phyloP scores from a whole-genome alignment of 1,284 basidiomycete species.

The Paramarasmius palmivorus region DNA sequence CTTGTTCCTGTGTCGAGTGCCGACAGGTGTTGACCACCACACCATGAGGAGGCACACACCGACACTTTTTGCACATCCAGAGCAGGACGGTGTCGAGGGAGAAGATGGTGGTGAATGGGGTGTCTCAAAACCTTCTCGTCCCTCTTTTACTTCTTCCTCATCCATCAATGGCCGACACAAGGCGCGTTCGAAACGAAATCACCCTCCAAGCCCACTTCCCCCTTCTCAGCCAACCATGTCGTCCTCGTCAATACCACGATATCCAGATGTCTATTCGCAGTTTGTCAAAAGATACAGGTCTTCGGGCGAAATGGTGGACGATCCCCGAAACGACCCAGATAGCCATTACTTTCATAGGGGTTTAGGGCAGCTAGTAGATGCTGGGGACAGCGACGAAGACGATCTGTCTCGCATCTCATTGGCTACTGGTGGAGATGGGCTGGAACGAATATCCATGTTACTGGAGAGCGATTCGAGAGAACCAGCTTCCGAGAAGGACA shows the following conservation, averaged over 20 bases:
- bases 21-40: not conserved
- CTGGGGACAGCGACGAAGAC: slow-evolving; percentile 78
- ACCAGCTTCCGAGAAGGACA: slow-evolving; percentile 68
- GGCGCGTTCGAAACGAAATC: slow-evolving; percentile 29
- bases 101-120: slow-evolving; percentile 45
- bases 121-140: slow-evolving; percentile 28
- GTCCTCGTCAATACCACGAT: slow-evolving; percentile 37
- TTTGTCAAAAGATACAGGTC: slow-evolving; percentile 74
- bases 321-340: slow-evolving; percentile 72
- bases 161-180: slow-evolving; percentile 27
- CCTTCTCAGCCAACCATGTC: slow-evolving; percentile 7
- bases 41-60: slow-evolving; percentile 54
- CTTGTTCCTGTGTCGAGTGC: too few species aligned
- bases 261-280: slow-evolving; percentile 73
- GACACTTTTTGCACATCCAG: slow-evolving; percentile 65
- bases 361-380: slow-evolving; percentile 68
- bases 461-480: slow-evolving; percentile 62
- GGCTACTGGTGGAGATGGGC: slow-evolving; percentile 41
- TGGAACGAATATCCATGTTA: slow-evolving; percentile 54
- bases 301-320: slow-evolving; percentile 56
- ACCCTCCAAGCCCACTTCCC: slow-evolving; percentile 25
- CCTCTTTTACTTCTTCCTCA: slow-evolving; percentile 28
- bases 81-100: slow-evolving; percentile 49
- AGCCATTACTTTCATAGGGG: slow-evolving; percentile 75
- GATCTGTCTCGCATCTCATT: slow-evolving; percentile 46